A percentile compares a stretch with the other conserved stretches of the same genome.
These are phyloP conservation scores for Annulohypoxylon truncatum DNA, from an alignment of 2,329 filamentous ascomycete species.

Conservation along the genomic window DNA sequence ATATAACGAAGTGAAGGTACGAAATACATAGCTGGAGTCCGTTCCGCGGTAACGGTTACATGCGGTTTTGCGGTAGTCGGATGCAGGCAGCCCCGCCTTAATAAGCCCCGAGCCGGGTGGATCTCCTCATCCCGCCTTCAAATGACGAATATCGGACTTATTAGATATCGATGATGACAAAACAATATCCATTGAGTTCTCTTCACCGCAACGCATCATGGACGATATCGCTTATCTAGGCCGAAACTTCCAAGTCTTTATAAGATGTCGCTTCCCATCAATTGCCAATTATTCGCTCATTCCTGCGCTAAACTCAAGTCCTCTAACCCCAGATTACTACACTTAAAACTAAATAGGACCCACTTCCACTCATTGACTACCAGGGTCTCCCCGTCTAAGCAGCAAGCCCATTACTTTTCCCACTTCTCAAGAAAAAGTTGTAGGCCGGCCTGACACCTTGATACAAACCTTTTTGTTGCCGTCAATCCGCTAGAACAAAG, in stretches of 20 bases:
- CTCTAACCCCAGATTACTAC: conserved; percentile 9
- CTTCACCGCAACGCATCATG: conserved; percentile 1
- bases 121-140: conserved; percentile 41
- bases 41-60: conserved; percentile 9
- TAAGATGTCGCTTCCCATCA: conserved; percentile 5
- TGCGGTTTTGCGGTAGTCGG: conserved; percentile 33
- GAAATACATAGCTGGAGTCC: neutral
- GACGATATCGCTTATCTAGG: neutral
- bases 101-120: conserved; percentile 29
- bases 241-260: neutral
- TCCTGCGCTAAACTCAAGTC: neutral
- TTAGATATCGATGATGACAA: conserved; percentile 35
- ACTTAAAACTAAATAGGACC: conserved; percentile 13
- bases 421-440: conserved; percentile 2
- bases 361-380: conserved; percentile 14
- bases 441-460: neutral
- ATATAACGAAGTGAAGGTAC: neutral
- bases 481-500: neutral
- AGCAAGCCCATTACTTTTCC: neutral
- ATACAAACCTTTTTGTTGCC: neutral
- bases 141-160: conserved; percentile 42
- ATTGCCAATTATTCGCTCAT: neutral
- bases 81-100: conserved; percentile 25
- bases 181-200: conserved; percentile 15
- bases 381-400: neutral